Conservation (phyloP, 1,284 basidiomycete genomes). For the Gyrodon tennesseensis region DNA sequence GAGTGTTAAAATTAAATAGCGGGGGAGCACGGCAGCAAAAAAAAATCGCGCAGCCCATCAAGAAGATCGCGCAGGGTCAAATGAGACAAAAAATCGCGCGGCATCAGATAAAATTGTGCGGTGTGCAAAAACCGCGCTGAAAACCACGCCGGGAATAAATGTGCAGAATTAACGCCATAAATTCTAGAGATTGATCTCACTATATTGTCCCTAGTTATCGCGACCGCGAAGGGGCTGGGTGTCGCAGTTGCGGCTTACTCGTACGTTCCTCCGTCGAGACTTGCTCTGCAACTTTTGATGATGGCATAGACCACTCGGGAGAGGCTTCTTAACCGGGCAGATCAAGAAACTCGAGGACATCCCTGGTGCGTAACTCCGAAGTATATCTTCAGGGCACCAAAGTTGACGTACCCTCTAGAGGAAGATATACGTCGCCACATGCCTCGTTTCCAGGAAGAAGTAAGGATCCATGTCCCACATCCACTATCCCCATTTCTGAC, state of each 20-base stretch:
- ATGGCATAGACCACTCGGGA: slow-evolving; percentile 53
- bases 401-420: slow-evolving; percentile 24
- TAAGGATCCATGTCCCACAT: slow-evolving; percentile 23
- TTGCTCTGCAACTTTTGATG: background rate
- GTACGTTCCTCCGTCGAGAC: slow-evolving; percentile 30
- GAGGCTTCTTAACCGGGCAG: slow-evolving; percentile 59
- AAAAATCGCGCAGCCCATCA: too few relatives aligned
- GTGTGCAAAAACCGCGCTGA: too few relatives aligned
- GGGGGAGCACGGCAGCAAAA: too few relatives aligned
- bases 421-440: slow-evolving; percentile 38
- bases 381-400: background rate
- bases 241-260: slow-evolving; percentile 60
- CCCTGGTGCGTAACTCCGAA: slow-evolving; percentile 35
- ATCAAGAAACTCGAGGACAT: slow-evolving; percentile 52
- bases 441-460: slow-evolving; percentile 42
- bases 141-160: too few relatives aligned
- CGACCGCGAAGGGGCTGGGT: slow-evolving; percentile 49
- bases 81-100: too few relatives aligned
- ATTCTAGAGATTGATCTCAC: too few relatives aligned
- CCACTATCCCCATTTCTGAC: too few relatives aligned
- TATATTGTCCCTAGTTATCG: slow-evolving; percentile 48
- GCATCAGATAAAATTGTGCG: too few relatives aligned
- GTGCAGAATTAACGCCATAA: too few relatives aligned
- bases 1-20: too few relatives aligned
- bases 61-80: too few relatives aligned